Percentiles rank a stretch among this genome's conserved stretches.
These are phyloP conservation scores for Thuja plicata DNA, from an alignment of 83 land plant species.

Conservation along the genomic window DNA sequence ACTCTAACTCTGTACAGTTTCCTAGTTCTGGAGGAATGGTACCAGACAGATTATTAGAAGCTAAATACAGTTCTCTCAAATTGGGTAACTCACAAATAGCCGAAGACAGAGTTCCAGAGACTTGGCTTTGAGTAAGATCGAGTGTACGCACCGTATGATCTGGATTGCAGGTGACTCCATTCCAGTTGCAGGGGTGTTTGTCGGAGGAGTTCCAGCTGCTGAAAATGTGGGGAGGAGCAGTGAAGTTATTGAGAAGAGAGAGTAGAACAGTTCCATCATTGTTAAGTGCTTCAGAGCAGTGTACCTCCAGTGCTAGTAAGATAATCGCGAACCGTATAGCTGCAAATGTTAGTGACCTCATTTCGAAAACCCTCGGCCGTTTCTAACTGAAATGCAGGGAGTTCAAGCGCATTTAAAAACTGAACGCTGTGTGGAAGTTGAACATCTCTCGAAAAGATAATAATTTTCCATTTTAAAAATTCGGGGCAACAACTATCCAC, in stretches of 20 bases:
- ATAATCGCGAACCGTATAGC: too few species aligned
- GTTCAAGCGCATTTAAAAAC: too few species aligned
- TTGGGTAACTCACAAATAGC: constrained; percentile 27
- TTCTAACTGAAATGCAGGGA: too few species aligned
- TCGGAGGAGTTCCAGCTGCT: constrained; percentile 33
- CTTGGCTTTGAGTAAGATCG: constrained; percentile 21
- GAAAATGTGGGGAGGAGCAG: constrained; percentile 20
- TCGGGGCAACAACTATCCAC: too few species aligned
- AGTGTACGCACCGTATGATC: constrained; percentile 26
- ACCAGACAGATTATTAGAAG: constrained; percentile 36
- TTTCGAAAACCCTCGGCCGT: too few species aligned
- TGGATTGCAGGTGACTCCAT: constrained; percentile 26
- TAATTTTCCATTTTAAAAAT: too few species aligned
- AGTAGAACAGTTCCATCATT: too few species aligned
- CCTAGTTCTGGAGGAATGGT: constrained; percentile 56
- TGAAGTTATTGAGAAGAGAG: not conserved
- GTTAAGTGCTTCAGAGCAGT: too few species aligned
- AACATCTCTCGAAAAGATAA: too few species aligned
- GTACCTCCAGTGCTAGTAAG: too few species aligned
- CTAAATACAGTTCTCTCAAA: constrained; percentile 21
- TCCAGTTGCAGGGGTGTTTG: constrained; percentile 44
- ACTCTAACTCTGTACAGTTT: constrained; percentile 27
- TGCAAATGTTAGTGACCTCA: too few species aligned
- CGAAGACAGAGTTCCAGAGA: constrained; percentile 40
- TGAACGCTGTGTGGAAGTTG: too few species aligned